Evolutionary conservation across 1,139 yeast genomes (phyloP).

Genomic region (Kazachstania sp.): DNA sequence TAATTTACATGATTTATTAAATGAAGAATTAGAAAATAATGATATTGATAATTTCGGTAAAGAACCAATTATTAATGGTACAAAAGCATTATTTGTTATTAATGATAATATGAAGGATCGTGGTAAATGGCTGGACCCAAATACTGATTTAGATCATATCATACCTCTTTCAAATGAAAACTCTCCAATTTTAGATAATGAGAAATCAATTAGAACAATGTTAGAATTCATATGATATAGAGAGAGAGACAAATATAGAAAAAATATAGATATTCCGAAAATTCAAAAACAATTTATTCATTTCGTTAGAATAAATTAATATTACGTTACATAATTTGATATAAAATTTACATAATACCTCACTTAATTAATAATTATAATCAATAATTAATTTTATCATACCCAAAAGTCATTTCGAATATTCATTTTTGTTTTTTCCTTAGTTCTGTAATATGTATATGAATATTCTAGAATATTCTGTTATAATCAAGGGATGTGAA

Average conservation of each 20-base stretch:
- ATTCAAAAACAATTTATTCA: too few species aligned
- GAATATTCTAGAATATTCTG: too few species aligned
- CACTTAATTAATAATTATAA: too few species aligned
- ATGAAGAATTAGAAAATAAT: conserved; percentile 11
- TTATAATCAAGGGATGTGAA: too few species aligned
- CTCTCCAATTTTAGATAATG: not conserved
- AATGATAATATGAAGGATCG: conserved; percentile 3
- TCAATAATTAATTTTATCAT: too few species aligned
- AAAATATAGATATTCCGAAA: not conserved
- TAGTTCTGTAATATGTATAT: too few species aligned
- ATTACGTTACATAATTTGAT: too few species aligned
- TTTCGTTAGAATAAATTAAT: too few species aligned
- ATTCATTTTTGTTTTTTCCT: too few species aligned
- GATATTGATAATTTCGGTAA: not conserved
- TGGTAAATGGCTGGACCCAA: conserved; percentile 5
- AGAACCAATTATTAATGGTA: not conserved
- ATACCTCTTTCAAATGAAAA: not conserved
- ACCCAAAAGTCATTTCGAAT: too few species aligned
- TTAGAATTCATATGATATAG: conserved; percentile 1
- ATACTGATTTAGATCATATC: not conserved
- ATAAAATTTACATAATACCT: too few species aligned
- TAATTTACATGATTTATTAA: conserved; percentile 16
- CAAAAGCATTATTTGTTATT: conserved; percentile 7
- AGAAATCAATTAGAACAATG: not conserved
- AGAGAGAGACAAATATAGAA: too few species aligned